Evolutionary conservation across 371 early-diverging fungal genomes (phyloP), one percentile per base, ranked within the genome.

Genomic region (Mucor velutinosus): DNA sequence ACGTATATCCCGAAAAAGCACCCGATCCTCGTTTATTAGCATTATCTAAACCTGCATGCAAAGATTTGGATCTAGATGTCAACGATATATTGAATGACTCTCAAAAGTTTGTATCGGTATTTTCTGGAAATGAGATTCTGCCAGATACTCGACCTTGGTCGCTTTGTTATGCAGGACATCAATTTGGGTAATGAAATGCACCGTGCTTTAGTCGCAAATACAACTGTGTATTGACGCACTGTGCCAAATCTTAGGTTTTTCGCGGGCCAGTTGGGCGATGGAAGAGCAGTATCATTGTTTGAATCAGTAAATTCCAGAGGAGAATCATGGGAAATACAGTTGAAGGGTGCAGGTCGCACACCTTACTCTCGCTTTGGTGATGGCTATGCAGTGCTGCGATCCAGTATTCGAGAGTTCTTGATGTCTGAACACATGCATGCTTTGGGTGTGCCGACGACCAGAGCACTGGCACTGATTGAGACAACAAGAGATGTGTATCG

Each of bases 351-450:
- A 3, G 97, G 97, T 10, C 81, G 86, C 53, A 96, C 97, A 10
- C 94, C 95, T 0, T 96, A 90, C 71, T 92, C 95, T 32, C 85
- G 97, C 19, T 89, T 92, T 62, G 95, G 89, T 5, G 97, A 97
- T 77, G 97, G 96, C 0, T 90, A 87, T 68, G 95, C 96, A 0
- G 93, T 93, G 14, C 73, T 95, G 21, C 76, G 95, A 7, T 92
- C 92, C 4, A 90, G 91, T 32, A 86, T 94, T 21, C 87, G 96
- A 51, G 97, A 97, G 73, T 97, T 89, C 67, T 76, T 97, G 27
- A 88, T 87, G 11, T 90, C 93, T 0, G 97, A 97, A 78, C 87
- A 91, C 72, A 87, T 86, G 71, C 76, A 83, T 39, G 89, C 92
- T 0, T 70, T 95, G n/a, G 88, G 88, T 10, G 78, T 95, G 2